Percentiles rank a stretch among this genome's conserved stretches.
Conservation (phyloP, 192 early-diverging fungal genomes). For the Cetraspora pellucida region DNA sequence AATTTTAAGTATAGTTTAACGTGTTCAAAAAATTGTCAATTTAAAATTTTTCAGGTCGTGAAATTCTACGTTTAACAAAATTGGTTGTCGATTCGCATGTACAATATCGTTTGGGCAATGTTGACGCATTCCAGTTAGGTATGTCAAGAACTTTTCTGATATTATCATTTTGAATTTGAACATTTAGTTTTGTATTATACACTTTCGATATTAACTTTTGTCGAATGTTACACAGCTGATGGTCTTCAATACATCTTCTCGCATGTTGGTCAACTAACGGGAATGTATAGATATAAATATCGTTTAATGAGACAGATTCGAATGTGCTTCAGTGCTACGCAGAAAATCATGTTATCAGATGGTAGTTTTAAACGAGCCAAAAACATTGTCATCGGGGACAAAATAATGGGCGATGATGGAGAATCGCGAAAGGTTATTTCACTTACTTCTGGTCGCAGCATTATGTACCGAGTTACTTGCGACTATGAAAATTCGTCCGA, state of each 20-base stretch:
- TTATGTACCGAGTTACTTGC: not conserved
- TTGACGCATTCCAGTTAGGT: constrained; percentile 94
- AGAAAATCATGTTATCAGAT: not conserved
- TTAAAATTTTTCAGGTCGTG: too few species aligned
- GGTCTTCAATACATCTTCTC: constrained; percentile 98
- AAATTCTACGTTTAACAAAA: constrained; percentile 96
- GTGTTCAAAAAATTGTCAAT: too few species aligned
- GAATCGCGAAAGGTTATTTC: not conserved
- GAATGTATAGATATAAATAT: constrained; percentile 99
- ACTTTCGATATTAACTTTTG: too few species aligned
- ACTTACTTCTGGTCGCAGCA: not conserved
- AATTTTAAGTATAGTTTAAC: too few species aligned
- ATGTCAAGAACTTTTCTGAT: too few species aligned
- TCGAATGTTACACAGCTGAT: constrained; percentile 61
- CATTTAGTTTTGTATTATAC: too few species aligned
- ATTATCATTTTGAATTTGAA: too few species aligned
- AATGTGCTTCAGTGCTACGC: constrained; percentile 42
- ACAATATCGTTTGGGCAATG: constrained; percentile 96
- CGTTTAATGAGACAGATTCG: constrained; percentile 96
- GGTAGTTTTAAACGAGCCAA: not conserved
- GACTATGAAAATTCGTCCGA: not conserved
- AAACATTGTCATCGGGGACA: not conserved
- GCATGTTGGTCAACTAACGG: constrained; percentile 97
- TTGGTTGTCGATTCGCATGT: constrained; percentile 97
- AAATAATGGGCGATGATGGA: not conserved